Percentiles rank a stretch among this genome's conserved stretches.
Conservation (phyloP, 2,329 filamentous ascomycete species). For the Leptographium galeiforme region DNA sequence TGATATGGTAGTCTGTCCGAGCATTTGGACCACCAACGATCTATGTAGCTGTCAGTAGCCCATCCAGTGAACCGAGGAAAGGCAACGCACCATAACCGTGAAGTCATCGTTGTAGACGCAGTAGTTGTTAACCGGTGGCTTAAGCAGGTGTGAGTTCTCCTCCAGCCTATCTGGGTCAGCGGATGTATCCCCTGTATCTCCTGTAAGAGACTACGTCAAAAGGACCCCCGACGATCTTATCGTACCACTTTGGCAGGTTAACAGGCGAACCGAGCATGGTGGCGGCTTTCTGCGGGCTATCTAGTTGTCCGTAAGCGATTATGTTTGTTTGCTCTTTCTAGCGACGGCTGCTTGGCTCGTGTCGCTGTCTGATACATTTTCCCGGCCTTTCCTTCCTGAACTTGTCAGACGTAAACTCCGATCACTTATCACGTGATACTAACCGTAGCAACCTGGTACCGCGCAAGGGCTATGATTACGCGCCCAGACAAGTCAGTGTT, state of each 20-base stretch:
- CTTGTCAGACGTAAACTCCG: too few relatives aligned
- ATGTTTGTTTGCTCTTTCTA: too few relatives aligned
- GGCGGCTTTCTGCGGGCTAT: background rate
- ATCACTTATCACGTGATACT: too few relatives aligned
- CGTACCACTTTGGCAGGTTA: conserved; percentile 46
- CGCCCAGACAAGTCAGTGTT: too few relatives aligned
- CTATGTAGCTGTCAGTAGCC: conserved; percentile 5
- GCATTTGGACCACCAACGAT: conserved; percentile 85
- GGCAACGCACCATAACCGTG: conserved; percentile 56
- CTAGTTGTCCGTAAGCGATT: too few relatives aligned
- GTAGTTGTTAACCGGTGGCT: conserved; percentile 94
- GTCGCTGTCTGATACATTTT: too few relatives aligned
- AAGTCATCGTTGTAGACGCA: conserved; percentile 82
- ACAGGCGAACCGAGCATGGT: conserved; percentile 36
- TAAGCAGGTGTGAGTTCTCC: conserved; percentile 79
- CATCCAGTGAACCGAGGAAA: background rate
- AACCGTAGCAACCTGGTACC: too few relatives aligned
- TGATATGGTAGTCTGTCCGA: conserved; percentile 97
- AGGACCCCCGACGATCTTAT: background rate
- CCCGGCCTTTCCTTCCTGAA: too few relatives aligned
- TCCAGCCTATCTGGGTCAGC: conserved; percentile 51
- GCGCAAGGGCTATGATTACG: too few relatives aligned
- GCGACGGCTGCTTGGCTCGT: background rate
- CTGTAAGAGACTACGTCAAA: too few relatives aligned
- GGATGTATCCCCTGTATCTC: background rate